These are phyloP conservation scores for Heliocybe sulcata DNA, from an alignment of 1,284 basidiomycete genomes.

Conservation along the genomic window DNA sequence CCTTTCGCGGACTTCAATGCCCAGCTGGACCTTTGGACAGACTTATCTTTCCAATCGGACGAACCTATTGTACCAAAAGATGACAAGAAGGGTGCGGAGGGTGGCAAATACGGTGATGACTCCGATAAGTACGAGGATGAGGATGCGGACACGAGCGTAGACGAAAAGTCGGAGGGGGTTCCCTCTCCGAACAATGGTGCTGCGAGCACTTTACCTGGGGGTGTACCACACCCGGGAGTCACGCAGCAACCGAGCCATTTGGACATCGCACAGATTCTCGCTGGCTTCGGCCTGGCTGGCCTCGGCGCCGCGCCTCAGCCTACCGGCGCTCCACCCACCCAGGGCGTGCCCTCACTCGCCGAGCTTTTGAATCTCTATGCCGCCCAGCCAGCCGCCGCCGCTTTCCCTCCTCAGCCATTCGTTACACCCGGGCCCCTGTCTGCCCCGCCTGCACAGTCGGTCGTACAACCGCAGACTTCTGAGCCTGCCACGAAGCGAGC, in stretches of 20 bases:
- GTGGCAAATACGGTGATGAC: constrained; percentile 11
- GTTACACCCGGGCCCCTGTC: constrained; percentile 17
- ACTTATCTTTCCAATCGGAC: constrained; percentile 72
- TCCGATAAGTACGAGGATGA: constrained; percentile 22
- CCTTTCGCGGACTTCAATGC: constrained; percentile 67
- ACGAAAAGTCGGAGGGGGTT: constrained; percentile 39
- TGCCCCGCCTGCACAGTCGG: constrained; percentile 13
- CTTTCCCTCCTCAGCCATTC: not conserved
- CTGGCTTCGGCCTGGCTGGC: constrained; percentile 47
- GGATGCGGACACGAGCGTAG: constrained; percentile 41
- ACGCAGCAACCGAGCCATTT: constrained; percentile 18
- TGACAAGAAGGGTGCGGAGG: constrained; percentile 21
- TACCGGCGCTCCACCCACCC: constrained; percentile 11
- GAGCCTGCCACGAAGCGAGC: constrained; percentile 41
- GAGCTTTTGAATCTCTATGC: constrained; percentile 58
- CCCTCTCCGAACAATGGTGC: constrained; percentile 18
- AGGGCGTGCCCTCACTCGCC: constrained; percentile 41
- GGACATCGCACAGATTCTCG: constrained; percentile 51
- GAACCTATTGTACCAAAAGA: constrained; percentile 38
- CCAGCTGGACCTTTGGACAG: constrained; percentile 81
- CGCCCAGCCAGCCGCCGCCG: not conserved
- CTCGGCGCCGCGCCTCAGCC: constrained; percentile 20
- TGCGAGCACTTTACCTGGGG: constrained; percentile 17
- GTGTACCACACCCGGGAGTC: constrained; percentile 9
- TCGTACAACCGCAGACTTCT: constrained; percentile 9